Conservation (phyloP, 345 rosid species). For the Brassica juncea region DNA sequence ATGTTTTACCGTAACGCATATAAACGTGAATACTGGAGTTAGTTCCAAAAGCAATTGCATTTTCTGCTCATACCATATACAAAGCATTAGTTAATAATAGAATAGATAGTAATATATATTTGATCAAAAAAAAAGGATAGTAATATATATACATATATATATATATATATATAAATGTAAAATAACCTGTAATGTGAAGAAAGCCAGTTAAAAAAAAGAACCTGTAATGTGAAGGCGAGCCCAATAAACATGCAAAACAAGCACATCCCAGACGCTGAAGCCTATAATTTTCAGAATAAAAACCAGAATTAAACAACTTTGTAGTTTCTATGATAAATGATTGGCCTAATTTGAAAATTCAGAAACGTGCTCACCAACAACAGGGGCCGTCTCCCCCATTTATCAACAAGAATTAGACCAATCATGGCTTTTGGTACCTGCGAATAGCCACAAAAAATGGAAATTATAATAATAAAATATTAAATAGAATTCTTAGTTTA, state of each 20-base stretch:
- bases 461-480: neutral
- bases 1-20: constrained; percentile 30
- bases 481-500: neutral
- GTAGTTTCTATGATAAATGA: neutral
- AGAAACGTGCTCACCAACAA: constrained; percentile 29
- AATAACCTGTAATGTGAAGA: constrained; percentile 11
- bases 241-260: constrained; percentile 23
- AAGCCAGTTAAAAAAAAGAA: neutral
- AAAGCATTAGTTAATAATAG: neutral
- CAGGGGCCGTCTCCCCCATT: constrained; percentile 54
- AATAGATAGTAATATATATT: neutral
- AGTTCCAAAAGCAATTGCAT: constrained; percentile 23
- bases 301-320: neutral
- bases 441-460: neutral
- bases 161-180: neutral
- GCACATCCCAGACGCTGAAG: constrained; percentile 51
- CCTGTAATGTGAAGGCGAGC: constrained; percentile 6
- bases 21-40: constrained; percentile 38
- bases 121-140: neutral
- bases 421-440: constrained; percentile 41
- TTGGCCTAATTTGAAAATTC: neutral
- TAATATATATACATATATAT: no score
- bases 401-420: constrained; percentile 46
- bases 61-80: constrained; percentile 25
- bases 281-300: constrained; percentile 29